Base-by-base conservation (phyloP, 352 stramenopile genomes). In the Globisporangium uncinulatum region DNA sequence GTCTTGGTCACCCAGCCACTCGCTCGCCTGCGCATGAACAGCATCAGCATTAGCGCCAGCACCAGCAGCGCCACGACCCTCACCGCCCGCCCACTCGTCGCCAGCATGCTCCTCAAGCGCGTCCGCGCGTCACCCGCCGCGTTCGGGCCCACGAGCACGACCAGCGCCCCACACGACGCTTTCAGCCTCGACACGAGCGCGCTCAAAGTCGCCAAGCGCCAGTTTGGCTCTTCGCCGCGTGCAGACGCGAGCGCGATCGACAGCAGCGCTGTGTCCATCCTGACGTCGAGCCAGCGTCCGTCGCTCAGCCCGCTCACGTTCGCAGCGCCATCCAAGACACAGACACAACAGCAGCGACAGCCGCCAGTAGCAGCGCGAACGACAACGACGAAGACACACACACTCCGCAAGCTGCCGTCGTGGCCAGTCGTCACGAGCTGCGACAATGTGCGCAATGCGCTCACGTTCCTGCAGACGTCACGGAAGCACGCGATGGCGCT, bases 401-500 rank as follows among this genome's bases (percentile, higher is more conserved):
- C 56, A 19, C 13, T 4, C 39, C 0, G 63, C 47, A 14, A 46
- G 42, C 42, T 46, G 42, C 42, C 42, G 42, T 34, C 68, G 10
- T 87, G 76, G 76, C 76, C 76, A 39, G 52, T 51, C 29, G 70
- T 89, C 45, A 71, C 54, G 6, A 72, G 74, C 49, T 86, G 77
- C 60, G 76, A 85, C 52, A 69, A 69, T 11, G 72, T 90, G 49
- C 77, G 80, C 62, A 86, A 86, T 37, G 77, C 80, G 19, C 59
- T 87, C 15, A 70, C 63, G 46, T 86, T 90, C 56, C 63, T 90
- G 39, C 71, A 85, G 57, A 86, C 73, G 10, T 90, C 80, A 20
- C 66, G 75, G 3, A 75, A 88, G 56, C 80, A 90, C 66, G 80
- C 80, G n/a, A 76, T 86, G 50, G 63, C 84, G 63, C 67, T 90